A percentile compares a stretch with the other conserved stretches of the same genome.
These are phyloP conservation scores for Tolypocladium tropicale DNA, from an alignment of 2,329 filamentous ascomycete genomes.

Conservation along the genomic window DNA sequence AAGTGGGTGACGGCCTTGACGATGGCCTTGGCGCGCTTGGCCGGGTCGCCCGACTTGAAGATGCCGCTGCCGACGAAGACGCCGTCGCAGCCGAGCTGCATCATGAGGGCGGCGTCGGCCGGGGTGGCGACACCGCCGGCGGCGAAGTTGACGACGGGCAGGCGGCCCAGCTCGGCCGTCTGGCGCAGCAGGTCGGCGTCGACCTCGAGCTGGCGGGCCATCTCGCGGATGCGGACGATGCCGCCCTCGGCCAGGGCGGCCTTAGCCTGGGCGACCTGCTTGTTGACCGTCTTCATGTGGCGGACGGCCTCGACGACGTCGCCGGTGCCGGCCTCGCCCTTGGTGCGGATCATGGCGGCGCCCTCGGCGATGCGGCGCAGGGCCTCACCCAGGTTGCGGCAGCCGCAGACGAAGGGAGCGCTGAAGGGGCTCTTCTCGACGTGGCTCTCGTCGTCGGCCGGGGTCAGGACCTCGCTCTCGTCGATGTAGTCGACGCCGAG, in stretches of 20 bases:
- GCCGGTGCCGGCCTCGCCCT: conserved; percentile 94
- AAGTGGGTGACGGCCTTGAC: conserved; percentile 90
- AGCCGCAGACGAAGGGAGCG: conserved; percentile 92
- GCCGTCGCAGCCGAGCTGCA: conserved; percentile 96
- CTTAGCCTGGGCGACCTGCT: conserved; percentile 71
- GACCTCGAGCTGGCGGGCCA: conserved; percentile 72
- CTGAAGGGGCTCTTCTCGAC: conserved; percentile 79
- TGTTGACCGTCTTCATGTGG: conserved; percentile 87
- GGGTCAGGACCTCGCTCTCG: conserved; percentile 94
- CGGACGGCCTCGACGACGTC: conserved; percentile 94
- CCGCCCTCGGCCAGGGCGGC: conserved; percentile 53
- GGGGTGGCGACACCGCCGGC: conserved; percentile 99
- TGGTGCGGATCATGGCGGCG: conserved; percentile 97
- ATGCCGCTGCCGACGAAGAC: conserved; percentile 96
- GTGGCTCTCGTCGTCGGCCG: conserved; percentile 82
- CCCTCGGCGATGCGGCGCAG: conserved; percentile 85
- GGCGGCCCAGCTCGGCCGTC: conserved; percentile 74
- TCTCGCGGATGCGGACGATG: conserved; percentile 47
- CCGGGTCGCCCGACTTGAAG: conserved; percentile 91
- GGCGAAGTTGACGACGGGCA: conserved; percentile 96
- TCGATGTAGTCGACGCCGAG: conserved; percentile 97
- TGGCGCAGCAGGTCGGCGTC: conserved; percentile 73
- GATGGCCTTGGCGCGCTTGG: conserved; percentile 85
- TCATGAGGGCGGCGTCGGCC: conserved; percentile 91
- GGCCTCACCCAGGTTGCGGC: conserved; percentile 88